Conservation (phyloP, 805 yeast species). For the Barnettozyma sucrosica region DNA sequence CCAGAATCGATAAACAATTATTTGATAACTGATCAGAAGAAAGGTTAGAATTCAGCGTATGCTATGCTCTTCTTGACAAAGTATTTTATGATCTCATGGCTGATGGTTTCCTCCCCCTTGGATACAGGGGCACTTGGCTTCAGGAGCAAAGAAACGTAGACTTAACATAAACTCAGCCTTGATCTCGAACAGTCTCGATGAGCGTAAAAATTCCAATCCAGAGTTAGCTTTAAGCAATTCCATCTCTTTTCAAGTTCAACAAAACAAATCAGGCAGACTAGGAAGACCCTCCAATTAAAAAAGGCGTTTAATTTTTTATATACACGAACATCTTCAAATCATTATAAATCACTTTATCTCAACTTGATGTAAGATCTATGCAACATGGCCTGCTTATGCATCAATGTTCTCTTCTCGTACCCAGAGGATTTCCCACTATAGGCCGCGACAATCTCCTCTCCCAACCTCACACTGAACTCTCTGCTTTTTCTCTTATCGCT, state of each 20-base stretch:
- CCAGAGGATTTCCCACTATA: slow-evolving; percentile 74
- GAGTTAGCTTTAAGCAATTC: background rate
- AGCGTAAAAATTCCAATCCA: background rate
- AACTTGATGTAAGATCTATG: slow-evolving; percentile 74
- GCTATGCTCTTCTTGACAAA: no score
- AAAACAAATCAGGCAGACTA: background rate
- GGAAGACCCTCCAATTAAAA: background rate
- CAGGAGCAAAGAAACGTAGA: no score
- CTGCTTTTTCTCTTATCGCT: slow-evolving; percentile 71
- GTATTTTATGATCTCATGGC: no score
- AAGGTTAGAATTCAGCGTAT: no score
- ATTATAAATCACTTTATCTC: slow-evolving; percentile 18
- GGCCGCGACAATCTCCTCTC: slow-evolving; percentile 82
- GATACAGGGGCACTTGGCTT: no score
- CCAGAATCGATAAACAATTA: background rate
- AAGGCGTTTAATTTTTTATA: background rate
- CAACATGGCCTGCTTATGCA: slow-evolving; percentile 83
- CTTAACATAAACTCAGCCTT: no score
- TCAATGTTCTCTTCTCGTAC: slow-evolving; percentile 72
- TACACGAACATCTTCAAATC: background rate
- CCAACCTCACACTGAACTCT: slow-evolving; percentile 81
- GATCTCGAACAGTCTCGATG: background rate
- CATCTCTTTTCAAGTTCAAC: background rate
- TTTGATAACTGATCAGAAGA: background rate
- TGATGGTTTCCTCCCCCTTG: no score